phyloP scores from a whole-genome alignment of 768 basidiomycete species.

The Tephrocybe rancida region DNA sequence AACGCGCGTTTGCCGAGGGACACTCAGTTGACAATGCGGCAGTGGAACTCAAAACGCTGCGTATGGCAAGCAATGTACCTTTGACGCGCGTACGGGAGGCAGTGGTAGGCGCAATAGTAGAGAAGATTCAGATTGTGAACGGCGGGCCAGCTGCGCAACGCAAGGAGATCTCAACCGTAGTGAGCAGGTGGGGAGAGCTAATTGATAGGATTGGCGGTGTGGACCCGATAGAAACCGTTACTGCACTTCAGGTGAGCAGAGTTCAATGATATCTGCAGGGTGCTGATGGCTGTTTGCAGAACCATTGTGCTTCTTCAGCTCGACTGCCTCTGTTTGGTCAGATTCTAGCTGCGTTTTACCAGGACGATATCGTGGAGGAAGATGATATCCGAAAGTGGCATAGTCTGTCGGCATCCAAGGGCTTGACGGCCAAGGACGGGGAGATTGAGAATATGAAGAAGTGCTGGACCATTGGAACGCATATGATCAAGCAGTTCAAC shows the following conservation, averaged over 20 bases:
- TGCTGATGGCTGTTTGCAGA: slow-evolving; percentile 36
- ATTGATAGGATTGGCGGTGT: slow-evolving; percentile 82
- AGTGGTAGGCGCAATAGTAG: slow-evolving; percentile 84
- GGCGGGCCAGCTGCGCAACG: slow-evolving; percentile 61
- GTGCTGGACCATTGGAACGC: slow-evolving; percentile 69
- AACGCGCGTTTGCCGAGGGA: slow-evolving; percentile 89
- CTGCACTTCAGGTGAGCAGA: slow-evolving; percentile 69
- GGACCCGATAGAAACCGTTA: slow-evolving; percentile 79
- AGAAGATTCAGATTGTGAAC: slow-evolving; percentile 64
- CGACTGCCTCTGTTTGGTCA: slow-evolving; percentile 79
- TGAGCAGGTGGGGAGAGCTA: slow-evolving; percentile 81
- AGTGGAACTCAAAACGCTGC: slow-evolving; percentile 93
- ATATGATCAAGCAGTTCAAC: slow-evolving; percentile 82
- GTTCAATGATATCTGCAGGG: neutral
- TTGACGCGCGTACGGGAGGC: slow-evolving; percentile 84
- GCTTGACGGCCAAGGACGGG: slow-evolving; percentile 34
- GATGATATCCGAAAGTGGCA: slow-evolving; percentile 93
- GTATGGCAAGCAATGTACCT: slow-evolving; percentile 95
- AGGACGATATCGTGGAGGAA: slow-evolving; percentile 90
- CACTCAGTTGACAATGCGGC: slow-evolving; percentile 93
- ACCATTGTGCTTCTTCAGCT: slow-evolving; percentile 62
- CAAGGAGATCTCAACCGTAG: slow-evolving; percentile 61
- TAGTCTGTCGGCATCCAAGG: slow-evolving; percentile 51
- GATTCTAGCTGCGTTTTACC: slow-evolving; percentile 85
- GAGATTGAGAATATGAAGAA: slow-evolving; percentile 60